A percentile compares a stretch with the other conserved stretches of the same genome.
Evolutionary conservation across 2,329 filamentous ascomycete genomes (phyloP).

Genomic region (Diaporthe sp.): DNA sequence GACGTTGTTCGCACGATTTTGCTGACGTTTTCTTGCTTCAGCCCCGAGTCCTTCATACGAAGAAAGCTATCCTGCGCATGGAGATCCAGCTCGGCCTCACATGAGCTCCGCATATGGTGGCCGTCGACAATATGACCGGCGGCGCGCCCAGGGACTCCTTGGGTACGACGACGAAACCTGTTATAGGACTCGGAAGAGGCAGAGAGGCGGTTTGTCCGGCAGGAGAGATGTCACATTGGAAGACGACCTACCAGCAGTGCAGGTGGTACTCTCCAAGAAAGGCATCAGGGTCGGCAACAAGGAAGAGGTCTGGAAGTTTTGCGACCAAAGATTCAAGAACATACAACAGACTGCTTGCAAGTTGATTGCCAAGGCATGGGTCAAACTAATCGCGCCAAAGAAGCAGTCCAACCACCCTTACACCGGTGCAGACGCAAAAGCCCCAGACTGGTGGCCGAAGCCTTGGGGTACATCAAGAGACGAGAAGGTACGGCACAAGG

Average conservation of each 20-base stretch:
- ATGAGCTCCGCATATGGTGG: conserved; percentile 44
- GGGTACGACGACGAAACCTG: conserved; percentile 48
- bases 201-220: conserved; percentile 45
- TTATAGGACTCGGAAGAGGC: conserved; percentile 55
- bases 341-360: conserved; percentile 82
- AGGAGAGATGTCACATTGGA: conserved; percentile 55
- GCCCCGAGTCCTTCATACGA: conserved; percentile 40
- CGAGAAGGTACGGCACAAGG: conserved; percentile 74
- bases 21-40: not conserved
- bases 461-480: conserved; percentile 64
- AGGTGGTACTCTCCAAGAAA: conserved; percentile 54
- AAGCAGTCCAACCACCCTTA: conserved; percentile 84
- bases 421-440: conserved; percentile 73
- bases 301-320: conserved; percentile 70
- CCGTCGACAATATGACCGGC: conserved; percentile 48
- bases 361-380: conserved; percentile 80
- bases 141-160: conserved; percentile 43
- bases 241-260: conserved; percentile 58
- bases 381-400: conserved; percentile 81
- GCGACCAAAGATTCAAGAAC: conserved; percentile 72
- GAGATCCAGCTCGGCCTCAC: conserved; percentile 42
- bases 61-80: conserved; percentile 44
- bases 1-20: conserved; percentile 41
- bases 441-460: conserved; percentile 78
- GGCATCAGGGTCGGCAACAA: conserved; percentile 68